Conservation (phyloP, 2,329 filamentous ascomycete genomes). For the Cadophora sp. region DNA sequence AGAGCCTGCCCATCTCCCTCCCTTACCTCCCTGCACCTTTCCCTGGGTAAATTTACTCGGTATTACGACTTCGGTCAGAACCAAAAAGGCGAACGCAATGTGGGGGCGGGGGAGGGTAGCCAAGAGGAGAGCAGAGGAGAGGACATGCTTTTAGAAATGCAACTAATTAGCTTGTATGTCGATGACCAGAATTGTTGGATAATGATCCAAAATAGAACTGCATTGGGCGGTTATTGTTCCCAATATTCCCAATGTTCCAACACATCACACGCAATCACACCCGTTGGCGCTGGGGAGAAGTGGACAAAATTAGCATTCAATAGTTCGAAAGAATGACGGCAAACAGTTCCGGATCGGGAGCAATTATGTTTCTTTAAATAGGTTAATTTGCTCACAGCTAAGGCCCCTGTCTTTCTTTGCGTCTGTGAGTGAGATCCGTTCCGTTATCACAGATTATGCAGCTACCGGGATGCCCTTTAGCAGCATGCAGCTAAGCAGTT, state of each 20-base stretch:
- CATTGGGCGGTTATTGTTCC: slow-evolving; percentile 39
- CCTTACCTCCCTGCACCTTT: no score
- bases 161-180: slow-evolving; percentile 2
- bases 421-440: neutral
- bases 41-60: no score
- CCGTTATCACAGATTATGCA: slow-evolving; percentile 28
- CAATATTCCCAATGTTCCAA: no score
- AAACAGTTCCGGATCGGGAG: slow-evolving; percentile 28
- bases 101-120: slow-evolving; percentile 4
- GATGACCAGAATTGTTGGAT: slow-evolving; percentile 7
- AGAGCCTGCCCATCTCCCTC: neutral
- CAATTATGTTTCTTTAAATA: slow-evolving; percentile 44
- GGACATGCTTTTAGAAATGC: neutral
- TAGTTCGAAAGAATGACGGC: slow-evolving; percentile 20
- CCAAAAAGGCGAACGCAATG: neutral
- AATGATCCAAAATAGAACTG: slow-evolving; percentile 41
- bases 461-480: slow-evolving; percentile 1
- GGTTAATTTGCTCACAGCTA: slow-evolving; percentile 5
- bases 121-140: no score
- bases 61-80: slow-evolving; percentile 5
- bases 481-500: slow-evolving; percentile 1
- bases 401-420: no score
- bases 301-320: slow-evolving; percentile 37
- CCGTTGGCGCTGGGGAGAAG: slow-evolving; percentile 25
- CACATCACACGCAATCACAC: neutral